Evolutionary conservation across 1,284 basidiomycete genomes (phyloP).

Genomic region (Ceratobasidium theobromae): DNA sequence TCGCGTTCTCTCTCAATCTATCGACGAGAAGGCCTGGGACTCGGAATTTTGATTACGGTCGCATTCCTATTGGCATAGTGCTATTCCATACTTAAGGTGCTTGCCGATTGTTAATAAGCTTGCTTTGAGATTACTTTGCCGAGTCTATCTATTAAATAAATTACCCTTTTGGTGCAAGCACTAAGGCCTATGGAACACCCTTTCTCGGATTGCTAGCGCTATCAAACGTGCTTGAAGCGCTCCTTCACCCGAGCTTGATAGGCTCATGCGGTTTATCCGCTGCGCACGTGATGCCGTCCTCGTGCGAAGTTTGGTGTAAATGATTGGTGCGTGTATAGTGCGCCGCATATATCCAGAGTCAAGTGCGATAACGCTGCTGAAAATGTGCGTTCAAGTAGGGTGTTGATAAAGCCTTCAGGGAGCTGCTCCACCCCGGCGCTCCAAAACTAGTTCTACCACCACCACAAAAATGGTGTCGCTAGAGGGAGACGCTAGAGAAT

Average conservation of each 20-base stretch:
- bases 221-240: background rate
- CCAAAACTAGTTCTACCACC: background rate
- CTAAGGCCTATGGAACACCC: background rate
- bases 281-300: background rate
- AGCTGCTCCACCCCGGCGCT: too few relatives aligned
- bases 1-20: slow-evolving; percentile 58
- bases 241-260: background rate
- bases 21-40: slow-evolving; percentile 13
- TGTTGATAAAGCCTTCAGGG: background rate
- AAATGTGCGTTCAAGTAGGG: background rate
- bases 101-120: too few relatives aligned
- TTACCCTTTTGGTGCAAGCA: background rate
- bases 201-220: background rate
- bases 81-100: too few relatives aligned
- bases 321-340: background rate
- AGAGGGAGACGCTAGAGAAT: background rate
- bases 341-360: background rate
- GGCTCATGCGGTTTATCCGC: background rate
- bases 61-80: too few relatives aligned
- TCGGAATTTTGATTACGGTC: background rate
- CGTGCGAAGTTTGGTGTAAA: background rate
- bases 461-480: background rate
- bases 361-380: background rate
- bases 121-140: background rate
- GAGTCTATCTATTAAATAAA: background rate